A percentile compares a stretch with the other conserved stretches of the same genome.
Conservation (phyloP, 2,329 filamentous ascomycete genomes). For the Aspergillus sp. region DNA sequence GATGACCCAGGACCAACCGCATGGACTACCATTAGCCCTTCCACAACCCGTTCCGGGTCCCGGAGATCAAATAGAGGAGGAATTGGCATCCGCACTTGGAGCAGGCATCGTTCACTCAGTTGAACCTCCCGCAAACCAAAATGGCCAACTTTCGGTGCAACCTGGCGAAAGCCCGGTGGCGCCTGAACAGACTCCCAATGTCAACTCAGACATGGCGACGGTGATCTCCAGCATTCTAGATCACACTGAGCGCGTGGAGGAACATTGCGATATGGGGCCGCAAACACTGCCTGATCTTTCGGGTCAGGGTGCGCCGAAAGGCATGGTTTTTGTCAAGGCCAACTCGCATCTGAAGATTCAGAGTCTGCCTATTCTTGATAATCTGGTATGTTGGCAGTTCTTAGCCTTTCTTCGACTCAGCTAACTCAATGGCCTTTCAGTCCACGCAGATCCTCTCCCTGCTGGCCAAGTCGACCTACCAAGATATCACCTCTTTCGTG, state of each 20-base stretch:
- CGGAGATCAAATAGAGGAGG: slow-evolving; percentile 42
- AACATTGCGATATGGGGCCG: slow-evolving; percentile 42
- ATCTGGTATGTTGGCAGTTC: slow-evolving; percentile 53
- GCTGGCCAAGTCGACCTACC: slow-evolving; percentile 60
- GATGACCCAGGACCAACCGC: slow-evolving; percentile 18
- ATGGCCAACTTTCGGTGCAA: slow-evolving; percentile 26
- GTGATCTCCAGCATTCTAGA: slow-evolving; percentile 51
- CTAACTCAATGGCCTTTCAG: slow-evolving; percentile 36
- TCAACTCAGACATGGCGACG: slow-evolving; percentile 41
- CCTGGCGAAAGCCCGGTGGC: slow-evolving; percentile 23
- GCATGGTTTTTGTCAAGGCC: slow-evolving; percentile 46
- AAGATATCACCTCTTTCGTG: slow-evolving; percentile 62
- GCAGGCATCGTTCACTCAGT: slow-evolving; percentile 34
- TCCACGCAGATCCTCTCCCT: slow-evolving; percentile 63
- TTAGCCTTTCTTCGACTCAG: background rate
- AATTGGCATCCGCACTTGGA: slow-evolving; percentile 41
- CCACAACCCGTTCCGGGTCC: slow-evolving; percentile 24
- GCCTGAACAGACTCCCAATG: slow-evolving; percentile 31
- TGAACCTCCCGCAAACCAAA: slow-evolving; percentile 27
- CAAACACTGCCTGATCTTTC: slow-evolving; percentile 36
- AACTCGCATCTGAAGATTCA: slow-evolving; percentile 59
- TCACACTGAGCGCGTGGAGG: slow-evolving; percentile 48
- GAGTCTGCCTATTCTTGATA: slow-evolving; percentile 65
- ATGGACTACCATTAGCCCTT: slow-evolving; percentile 15
- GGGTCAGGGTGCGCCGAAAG: slow-evolving; percentile 36